A percentile compares a stretch with the other conserved stretches of the same genome.
These are phyloP conservation scores for Heritiera fomes DNA, from an alignment of 345 rosid species.

Conservation along the genomic window DNA sequence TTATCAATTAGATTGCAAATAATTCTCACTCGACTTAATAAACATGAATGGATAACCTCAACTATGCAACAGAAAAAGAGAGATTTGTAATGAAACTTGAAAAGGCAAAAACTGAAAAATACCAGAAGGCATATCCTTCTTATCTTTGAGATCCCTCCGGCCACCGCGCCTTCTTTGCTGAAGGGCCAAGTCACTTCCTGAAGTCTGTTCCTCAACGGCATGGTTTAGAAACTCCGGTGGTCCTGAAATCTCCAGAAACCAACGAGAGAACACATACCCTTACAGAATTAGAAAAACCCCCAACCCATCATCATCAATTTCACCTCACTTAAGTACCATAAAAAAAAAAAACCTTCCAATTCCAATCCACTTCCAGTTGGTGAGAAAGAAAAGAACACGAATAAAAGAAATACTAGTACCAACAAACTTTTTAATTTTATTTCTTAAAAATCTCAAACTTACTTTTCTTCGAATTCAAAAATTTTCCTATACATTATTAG, in stretches of 20 bases:
- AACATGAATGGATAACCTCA: neutral
- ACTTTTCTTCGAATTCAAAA: neutral
- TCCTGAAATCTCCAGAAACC: slow-evolving; percentile 67
- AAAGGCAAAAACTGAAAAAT: slow-evolving; percentile 8
- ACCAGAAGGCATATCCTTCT: slow-evolving; percentile 75
- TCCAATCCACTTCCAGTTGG: neutral
- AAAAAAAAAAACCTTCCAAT: neutral
- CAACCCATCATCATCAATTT: neutral
- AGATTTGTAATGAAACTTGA: neutral
- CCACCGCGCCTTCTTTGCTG: slow-evolving; percentile 45
- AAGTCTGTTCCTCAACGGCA: slow-evolving; percentile 49
- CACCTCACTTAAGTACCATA: neutral
- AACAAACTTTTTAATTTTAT: neutral
- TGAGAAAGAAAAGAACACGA: neutral
- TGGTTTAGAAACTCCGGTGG: slow-evolving; percentile 87
- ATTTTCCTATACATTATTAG: neutral
- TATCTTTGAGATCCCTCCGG: slow-evolving; percentile 50
- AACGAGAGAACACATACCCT: slow-evolving; percentile 22
- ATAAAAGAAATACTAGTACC: neutral
- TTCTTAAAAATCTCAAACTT: neutral
- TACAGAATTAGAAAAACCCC: slow-evolving; percentile 3
- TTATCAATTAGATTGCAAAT: neutral
- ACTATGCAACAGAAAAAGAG: neutral
- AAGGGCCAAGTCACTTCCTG: slow-evolving; percentile 46
- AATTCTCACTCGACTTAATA: neutral